Percentiles rank a stretch among this genome's conserved stretches.
Conservation (phyloP, 345 rosid genomes). For the Microcos paniculata region DNA sequence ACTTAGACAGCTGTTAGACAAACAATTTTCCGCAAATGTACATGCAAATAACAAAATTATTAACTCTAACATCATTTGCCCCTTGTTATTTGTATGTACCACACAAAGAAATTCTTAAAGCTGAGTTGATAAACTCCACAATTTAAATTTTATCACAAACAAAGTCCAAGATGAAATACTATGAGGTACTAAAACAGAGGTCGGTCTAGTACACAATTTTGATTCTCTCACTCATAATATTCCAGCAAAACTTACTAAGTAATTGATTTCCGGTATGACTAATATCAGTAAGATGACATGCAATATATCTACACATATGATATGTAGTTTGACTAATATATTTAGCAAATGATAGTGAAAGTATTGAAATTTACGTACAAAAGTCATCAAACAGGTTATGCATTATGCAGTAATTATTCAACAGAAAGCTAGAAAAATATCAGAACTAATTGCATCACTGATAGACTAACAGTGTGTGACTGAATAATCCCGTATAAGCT, state of each 20-base stretch:
- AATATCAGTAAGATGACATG: neutral
- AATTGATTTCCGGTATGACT: neutral
- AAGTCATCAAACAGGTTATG: neutral
- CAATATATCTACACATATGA: neutral
- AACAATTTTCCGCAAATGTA: neutral
- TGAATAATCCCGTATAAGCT: conserved; percentile 91
- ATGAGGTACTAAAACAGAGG: neutral
- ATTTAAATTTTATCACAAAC: neutral
- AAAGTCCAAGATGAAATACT: neutral
- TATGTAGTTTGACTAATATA: neutral
- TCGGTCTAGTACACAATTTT: neutral
- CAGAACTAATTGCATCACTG: conserved; percentile 12
- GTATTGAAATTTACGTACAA: neutral
- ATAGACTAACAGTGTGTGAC: conserved; percentile 69
- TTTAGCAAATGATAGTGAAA: neutral
- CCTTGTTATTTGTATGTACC: neutral
- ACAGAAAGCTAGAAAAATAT: neutral
- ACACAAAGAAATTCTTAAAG: neutral
- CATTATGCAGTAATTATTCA: neutral
- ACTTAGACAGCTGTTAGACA: neutral
- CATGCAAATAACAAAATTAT: neutral
- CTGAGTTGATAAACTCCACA: neutral
- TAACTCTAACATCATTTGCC: neutral
- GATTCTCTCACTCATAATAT: neutral
- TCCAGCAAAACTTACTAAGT: neutral